Percentiles rank a stretch among this genome's conserved stretches.
These are phyloP conservation scores for Dujonia santamariae DNA, from an alignment of 1,139 yeast species.

Conservation along the genomic window DNA sequence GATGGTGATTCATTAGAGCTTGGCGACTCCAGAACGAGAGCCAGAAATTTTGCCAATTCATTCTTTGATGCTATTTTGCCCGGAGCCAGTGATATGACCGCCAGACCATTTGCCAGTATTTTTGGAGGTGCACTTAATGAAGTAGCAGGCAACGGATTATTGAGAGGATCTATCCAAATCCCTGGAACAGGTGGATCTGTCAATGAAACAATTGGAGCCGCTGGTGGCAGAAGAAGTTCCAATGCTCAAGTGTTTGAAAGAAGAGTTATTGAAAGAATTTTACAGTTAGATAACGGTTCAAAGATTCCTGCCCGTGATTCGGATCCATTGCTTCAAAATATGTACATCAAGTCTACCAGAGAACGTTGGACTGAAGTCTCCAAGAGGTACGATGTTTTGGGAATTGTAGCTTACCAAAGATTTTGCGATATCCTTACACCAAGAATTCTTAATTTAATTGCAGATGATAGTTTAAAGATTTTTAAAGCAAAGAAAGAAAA, in stretches of 20 bases:
- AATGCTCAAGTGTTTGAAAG: slow-evolving; percentile 19
- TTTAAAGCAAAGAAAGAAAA: slow-evolving; percentile 28
- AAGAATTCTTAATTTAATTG: slow-evolving; percentile 49
- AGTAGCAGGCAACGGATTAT: slow-evolving; percentile 8
- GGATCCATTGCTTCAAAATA: slow-evolving; percentile 13
- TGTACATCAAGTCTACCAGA: slow-evolving; percentile 52
- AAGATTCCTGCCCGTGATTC: slow-evolving; percentile 12
- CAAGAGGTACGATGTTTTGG: slow-evolving; percentile 37
- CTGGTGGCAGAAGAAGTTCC: slow-evolving; percentile 7
- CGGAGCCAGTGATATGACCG: slow-evolving; percentile 15
- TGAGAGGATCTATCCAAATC: slow-evolving; percentile 12
- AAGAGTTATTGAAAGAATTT: slow-evolving; percentile 26
- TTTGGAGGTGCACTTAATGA: slow-evolving; percentile 17
- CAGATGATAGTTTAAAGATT: slow-evolving; percentile 42
- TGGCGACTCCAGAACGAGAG: slow-evolving; percentile 14
- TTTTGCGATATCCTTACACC: slow-evolving; percentile 42
- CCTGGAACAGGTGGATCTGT: slow-evolving; percentile 9
- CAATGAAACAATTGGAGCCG: slow-evolving; percentile 7
- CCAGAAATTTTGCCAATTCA: slow-evolving; percentile 21
- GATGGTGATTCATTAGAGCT: slow-evolving; percentile 17
- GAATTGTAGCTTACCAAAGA: slow-evolving; percentile 29
- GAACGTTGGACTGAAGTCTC: slow-evolving; percentile 72
- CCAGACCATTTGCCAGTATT: slow-evolving; percentile 16
- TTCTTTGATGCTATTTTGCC: slow-evolving; percentile 25
- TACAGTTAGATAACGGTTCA: slow-evolving; percentile 16